These are phyloP conservation scores for Pseudogymnoascus sp. DNA, from an alignment of 2,329 filamentous ascomycete species.

Conservation along the genomic window DNA sequence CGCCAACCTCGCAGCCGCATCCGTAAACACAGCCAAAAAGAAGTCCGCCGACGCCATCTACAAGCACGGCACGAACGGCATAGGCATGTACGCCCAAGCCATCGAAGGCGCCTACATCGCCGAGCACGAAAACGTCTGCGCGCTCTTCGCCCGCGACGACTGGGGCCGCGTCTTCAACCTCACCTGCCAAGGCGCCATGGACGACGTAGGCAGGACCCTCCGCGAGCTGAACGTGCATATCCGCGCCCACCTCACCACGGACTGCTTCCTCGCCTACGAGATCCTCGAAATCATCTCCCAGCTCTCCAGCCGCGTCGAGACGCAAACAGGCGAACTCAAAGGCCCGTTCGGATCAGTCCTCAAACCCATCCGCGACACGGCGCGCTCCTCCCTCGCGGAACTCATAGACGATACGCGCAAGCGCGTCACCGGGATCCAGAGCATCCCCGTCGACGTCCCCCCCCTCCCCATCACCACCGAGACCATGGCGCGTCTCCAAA, in stretches of 20 bases:
- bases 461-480: slow-evolving; percentile 71
- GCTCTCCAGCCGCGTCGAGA: slow-evolving; percentile 71
- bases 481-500: slow-evolving; percentile 77
- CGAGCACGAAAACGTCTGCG: slow-evolving; percentile 86
- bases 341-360: slow-evolving; percentile 73
- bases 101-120: slow-evolving; percentile 81
- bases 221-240: slow-evolving; percentile 87
- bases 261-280: slow-evolving; percentile 93
- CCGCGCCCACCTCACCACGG: slow-evolving; percentile 74
- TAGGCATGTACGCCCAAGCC: slow-evolving; percentile 78
- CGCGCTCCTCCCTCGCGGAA: slow-evolving; percentile 75
- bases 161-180: slow-evolving; percentile 72
- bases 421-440: slow-evolving; percentile 55
- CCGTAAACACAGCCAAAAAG: slow-evolving; percentile 73
- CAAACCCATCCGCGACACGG: slow-evolving; percentile 85
- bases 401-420: slow-evolving; percentile 76
- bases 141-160: slow-evolving; percentile 77
- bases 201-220: slow-evolving; percentile 77
- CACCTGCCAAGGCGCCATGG: slow-evolving; percentile 69
- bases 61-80: slow-evolving; percentile 79
- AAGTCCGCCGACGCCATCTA: slow-evolving; percentile 76
- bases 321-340: slow-evolving; percentile 79
- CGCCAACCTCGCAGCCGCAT: slow-evolving; percentile 80
- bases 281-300: slow-evolving; percentile 83
- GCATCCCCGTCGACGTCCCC: slow-evolving; percentile 69